These are phyloP conservation scores for Sporothrix sp. DNA, from an alignment of 2,329 filamentous ascomycete species.

Conservation along the genomic window DNA sequence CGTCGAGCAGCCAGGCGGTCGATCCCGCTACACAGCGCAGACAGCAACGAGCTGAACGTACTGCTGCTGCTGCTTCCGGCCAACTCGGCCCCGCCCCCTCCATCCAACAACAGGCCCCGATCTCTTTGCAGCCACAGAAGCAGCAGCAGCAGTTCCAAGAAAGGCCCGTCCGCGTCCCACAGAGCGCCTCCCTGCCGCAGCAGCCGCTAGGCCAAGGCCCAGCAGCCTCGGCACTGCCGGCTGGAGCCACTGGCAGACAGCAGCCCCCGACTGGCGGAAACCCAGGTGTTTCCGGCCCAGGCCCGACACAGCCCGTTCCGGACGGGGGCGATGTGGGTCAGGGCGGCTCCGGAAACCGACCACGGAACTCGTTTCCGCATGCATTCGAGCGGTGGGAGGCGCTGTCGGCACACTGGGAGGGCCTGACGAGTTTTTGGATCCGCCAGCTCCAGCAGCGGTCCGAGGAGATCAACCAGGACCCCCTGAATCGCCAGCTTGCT, in stretches of 20 bases:
- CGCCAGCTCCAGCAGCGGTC: constrained; percentile 83
- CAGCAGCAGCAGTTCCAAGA: constrained; percentile 7
- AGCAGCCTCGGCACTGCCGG: background rate
- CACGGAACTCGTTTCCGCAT: constrained; percentile 75
- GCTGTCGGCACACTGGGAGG: constrained; percentile 95
- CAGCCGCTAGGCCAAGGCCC: background rate
- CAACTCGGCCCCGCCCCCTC: constrained; percentile 10
- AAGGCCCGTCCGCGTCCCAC: constrained; percentile 10
- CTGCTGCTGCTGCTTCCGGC: constrained; percentile 12
- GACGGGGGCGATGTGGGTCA: constrained; percentile 25
- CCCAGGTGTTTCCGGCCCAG: background rate
- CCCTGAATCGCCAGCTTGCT: constrained; percentile 77
- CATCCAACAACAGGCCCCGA: constrained; percentile 10
- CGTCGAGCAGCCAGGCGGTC: constrained; percentile 21
- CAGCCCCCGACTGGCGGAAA: background rate
- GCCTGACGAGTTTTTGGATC: constrained; percentile 95
- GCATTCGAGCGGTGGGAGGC: constrained; percentile 98
- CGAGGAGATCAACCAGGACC: constrained; percentile 71
- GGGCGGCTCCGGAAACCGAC: constrained; percentile 26
- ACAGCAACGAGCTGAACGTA: constrained; percentile 26
- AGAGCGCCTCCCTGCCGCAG: background rate
- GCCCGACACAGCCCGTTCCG: background rate
- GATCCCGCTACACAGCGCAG: constrained; percentile 28
- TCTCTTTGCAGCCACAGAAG: constrained; percentile 6
- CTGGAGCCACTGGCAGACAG: background rate